Evolutionary conservation across 495 filamentous ascomycete genomes (phyloP).

Genomic region (Penicillium flavigenum): DNA sequence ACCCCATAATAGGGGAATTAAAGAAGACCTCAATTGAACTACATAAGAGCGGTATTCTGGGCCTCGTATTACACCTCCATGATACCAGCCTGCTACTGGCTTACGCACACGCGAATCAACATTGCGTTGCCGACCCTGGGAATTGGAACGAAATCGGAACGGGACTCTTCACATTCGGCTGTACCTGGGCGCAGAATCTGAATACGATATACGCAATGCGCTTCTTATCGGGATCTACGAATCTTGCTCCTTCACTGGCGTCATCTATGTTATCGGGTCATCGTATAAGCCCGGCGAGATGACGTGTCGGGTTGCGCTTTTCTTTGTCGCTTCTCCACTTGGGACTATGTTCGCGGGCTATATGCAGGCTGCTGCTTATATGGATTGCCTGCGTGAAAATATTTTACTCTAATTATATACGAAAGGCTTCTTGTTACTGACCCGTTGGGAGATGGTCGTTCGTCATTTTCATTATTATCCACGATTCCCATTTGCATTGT

Average conservation of each 20-base stretch:
- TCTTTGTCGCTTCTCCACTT: constrained; percentile 25
- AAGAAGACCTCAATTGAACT: constrained; percentile 31
- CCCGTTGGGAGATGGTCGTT: constrained; percentile 26
- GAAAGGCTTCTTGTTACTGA: not conserved
- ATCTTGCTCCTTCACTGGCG: constrained; percentile 18
- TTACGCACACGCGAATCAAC: constrained; percentile 22
- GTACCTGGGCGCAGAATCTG: constrained; percentile 19
- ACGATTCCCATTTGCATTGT: constrained; percentile 30
- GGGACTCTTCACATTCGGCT: constrained; percentile 23
- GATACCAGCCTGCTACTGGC: constrained; percentile 24
- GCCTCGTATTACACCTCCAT: constrained; percentile 32
- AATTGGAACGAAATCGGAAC: not conserved
- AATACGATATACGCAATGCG: constrained; percentile 22
- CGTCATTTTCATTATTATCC: constrained; percentile 27
- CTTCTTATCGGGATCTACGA: constrained; percentile 23
- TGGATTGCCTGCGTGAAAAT: constrained; percentile 28
- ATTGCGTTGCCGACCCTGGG: constrained; percentile 19
- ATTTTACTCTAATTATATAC: not conserved
- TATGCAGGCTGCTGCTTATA: constrained; percentile 31
- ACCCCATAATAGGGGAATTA: constrained; percentile 12
- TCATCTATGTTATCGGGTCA: constrained; percentile 29
- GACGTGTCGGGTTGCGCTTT: constrained; percentile 25
- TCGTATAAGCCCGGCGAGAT: constrained; percentile 33
- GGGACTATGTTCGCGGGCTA: constrained; percentile 34
- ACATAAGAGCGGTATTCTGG: constrained; percentile 39